These are phyloP conservation scores for Diophrys sp. DNA, from an alignment of 73 alveolate species.

Conservation along the genomic window DNA sequence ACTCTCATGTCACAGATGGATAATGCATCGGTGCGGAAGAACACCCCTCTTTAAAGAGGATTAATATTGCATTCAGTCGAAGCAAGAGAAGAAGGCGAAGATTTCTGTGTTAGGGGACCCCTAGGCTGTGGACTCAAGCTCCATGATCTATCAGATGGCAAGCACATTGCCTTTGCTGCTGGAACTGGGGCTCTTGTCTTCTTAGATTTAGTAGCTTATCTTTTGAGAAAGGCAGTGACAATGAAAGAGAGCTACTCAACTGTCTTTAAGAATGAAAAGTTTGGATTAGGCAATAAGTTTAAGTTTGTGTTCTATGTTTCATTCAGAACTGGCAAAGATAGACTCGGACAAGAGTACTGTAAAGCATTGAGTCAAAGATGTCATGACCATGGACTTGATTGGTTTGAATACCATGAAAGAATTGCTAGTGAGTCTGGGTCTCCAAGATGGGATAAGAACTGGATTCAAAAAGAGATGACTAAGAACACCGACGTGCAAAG, in stretches of 20 bases:
- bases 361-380: not conserved
- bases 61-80: no score
- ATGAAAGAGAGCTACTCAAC: not conserved
- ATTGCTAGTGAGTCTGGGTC: not conserved
- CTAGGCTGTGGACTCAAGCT: not conserved
- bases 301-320: constrained; percentile 24
- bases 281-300: not conserved
- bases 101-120: not conserved
- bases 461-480: not conserved
- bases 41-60: no score
- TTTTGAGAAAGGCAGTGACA: constrained; percentile 22
- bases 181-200: constrained; percentile 42
- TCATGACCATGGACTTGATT: not conserved
- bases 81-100: no score
- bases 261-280: constrained; percentile 19
- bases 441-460: not conserved
- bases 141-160: constrained; percentile 3
- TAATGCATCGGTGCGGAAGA: no score
- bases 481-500: not conserved
- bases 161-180: constrained; percentile 22
- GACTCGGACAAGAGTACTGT: constrained; percentile 6
- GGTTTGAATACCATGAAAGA: not conserved
- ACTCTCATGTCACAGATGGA: no score
- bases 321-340: constrained; percentile 6
- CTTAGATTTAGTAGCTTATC: constrained; percentile 36